phyloP scores from a whole-genome alignment of 2,329 filamentous ascomycete species.

The Colletotrichum chrysophilum region DNA sequence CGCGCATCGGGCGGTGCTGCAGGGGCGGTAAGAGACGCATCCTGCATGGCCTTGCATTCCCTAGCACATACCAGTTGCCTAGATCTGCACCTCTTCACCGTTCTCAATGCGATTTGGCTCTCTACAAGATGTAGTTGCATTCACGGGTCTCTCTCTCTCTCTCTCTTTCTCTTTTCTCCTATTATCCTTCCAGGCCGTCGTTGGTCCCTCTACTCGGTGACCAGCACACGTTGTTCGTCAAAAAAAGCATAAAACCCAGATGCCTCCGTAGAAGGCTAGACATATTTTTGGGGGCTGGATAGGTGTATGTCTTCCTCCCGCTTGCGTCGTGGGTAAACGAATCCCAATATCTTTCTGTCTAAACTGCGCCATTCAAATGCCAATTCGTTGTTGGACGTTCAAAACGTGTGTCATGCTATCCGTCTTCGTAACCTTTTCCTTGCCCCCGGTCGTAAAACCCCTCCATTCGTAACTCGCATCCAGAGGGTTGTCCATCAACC shows the following conservation, averaged over 20 bases:
- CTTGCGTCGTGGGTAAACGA: not conserved
- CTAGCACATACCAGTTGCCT: not conserved
- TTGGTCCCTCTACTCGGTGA: not conserved
- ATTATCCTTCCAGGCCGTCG: not conserved
- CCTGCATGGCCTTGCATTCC: not conserved
- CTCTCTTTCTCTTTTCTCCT: not conserved
- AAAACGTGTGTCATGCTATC: slow-evolving; percentile 2
- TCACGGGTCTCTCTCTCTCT: not conserved
- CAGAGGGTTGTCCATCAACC: not conserved
- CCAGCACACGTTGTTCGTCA: not conserved
- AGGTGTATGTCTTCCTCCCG: not conserved
- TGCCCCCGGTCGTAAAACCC: not conserved
- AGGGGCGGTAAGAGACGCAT: not conserved
- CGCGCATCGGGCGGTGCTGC: not conserved
- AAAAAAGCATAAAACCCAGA: not conserved
- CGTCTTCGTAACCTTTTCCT: slow-evolving; percentile 13
- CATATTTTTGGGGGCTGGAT: not conserved
- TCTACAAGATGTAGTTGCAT: not conserved
- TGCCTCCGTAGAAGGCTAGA: not conserved
- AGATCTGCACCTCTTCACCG: not conserved
- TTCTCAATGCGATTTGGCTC: not conserved
- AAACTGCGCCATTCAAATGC: slow-evolving; percentile 20
- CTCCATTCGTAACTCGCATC: slow-evolving; percentile 1
- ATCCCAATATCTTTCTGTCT: slow-evolving; percentile 3
- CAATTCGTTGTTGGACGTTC: slow-evolving; percentile 17